phyloP scores from a whole-genome alignment of 345 rosid genomes.

The Anacardium occidentale region DNA sequence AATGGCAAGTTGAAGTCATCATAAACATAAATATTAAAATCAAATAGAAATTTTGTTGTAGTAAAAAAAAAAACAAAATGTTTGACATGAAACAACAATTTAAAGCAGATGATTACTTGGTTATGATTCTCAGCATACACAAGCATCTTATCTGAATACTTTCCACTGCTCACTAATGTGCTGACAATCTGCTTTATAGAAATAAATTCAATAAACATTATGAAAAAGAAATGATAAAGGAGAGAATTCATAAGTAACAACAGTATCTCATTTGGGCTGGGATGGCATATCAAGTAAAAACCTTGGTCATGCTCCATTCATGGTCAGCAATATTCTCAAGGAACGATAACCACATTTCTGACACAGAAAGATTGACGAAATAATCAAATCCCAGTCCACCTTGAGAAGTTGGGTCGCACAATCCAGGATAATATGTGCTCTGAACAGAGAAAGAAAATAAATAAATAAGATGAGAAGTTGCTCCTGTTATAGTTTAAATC shows the following conservation, averaged over 20 bases:
- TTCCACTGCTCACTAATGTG: constrained; percentile 65
- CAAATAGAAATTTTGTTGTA: constrained; percentile 10
- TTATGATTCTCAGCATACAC: constrained; percentile 77
- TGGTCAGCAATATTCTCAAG: constrained; percentile 63
- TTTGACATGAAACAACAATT: constrained; percentile 15
- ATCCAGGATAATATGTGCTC: constrained; percentile 92
- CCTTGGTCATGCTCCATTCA: constrained; percentile 98
- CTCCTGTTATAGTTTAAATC: background rate
- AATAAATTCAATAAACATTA: background rate
- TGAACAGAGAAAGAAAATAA: constrained; percentile 28
- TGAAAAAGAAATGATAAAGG: background rate
- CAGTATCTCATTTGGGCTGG: background rate
- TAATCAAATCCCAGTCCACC: constrained; percentile 97
- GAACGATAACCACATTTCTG: constrained; percentile 92
- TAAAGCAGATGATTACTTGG: constrained; percentile 55
- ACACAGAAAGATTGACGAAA: constrained; percentile 75
- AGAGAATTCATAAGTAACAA: constrained; percentile 12
- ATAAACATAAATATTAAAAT: constrained; percentile 15
- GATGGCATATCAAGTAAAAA: constrained; percentile 24
- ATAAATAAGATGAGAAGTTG: background rate
- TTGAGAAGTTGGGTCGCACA: constrained; percentile 84
- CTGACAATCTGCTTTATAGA: constrained; percentile 61
- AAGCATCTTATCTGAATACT: constrained; percentile 78
- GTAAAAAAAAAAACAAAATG: constrained; percentile 19
- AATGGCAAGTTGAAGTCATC: constrained; percentile 12